These are phyloP conservation scores for Mycena venus DNA, from an alignment of 768 basidiomycete genomes.

Conservation along the genomic window DNA sequence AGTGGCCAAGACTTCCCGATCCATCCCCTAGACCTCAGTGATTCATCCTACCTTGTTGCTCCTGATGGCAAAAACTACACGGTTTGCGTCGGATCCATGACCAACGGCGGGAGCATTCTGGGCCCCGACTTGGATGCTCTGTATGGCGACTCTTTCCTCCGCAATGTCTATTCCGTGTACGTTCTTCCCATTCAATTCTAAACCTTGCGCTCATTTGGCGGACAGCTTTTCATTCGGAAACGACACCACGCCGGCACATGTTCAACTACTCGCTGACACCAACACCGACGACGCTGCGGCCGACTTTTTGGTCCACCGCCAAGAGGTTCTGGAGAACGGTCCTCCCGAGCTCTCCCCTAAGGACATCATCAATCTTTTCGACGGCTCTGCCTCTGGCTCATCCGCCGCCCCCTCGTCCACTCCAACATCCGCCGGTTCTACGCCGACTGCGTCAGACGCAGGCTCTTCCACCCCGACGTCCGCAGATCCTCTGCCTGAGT, in stretches of 20 bases:
- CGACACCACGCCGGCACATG: conserved; percentile 47
- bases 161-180: conserved; percentile 61
- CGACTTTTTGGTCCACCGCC: conserved; percentile 45
- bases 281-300: conserved; percentile 49
- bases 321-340: conserved; percentile 38
- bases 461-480: not conserved
- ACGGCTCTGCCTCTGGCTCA: conserved; percentile 5
- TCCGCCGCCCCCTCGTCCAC: not conserved
- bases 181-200: conserved; percentile 18
- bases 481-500: not conserved
- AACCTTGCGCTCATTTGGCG: not conserved
- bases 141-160: conserved; percentile 60
- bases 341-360: conserved; percentile 45
- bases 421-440: not conserved
- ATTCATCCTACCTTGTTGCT: conserved; percentile 40
- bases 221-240: conserved; percentile 60
- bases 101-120: conserved; percentile 40
- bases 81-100: conserved; percentile 53
- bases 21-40: conserved; percentile 60
- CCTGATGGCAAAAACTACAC: conserved; percentile 49
- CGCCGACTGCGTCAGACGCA: not conserved
- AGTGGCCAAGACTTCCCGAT: conserved; percentile 52
- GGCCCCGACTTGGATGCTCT: conserved; percentile 51
- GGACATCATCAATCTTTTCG: conserved; percentile 35
- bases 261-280: conserved; percentile 56